Evolutionary conservation across 2,329 filamentous ascomycete species (phyloP).

Genomic region (Talaromyces sp.): DNA sequence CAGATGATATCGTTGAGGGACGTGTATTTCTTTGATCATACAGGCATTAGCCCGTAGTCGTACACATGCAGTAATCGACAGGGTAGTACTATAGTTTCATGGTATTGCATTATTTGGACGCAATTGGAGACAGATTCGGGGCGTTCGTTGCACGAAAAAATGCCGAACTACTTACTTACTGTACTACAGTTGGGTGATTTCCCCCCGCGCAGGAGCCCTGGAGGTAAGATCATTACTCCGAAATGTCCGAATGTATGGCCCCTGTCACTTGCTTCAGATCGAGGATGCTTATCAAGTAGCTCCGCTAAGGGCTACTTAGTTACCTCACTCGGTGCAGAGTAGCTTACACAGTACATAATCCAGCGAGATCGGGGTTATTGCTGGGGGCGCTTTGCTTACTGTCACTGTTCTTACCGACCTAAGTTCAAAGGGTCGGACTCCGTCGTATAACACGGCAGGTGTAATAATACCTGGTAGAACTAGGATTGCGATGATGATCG

Average conservation of each 20-base stretch:
- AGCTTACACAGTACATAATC: too few relatives aligned
- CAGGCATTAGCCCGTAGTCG: not conserved
- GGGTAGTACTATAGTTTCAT: not conserved
- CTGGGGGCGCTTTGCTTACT: not conserved
- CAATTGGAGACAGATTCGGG: not conserved
- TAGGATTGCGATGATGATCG: not conserved
- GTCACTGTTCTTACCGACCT: not conserved
- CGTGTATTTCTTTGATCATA: not conserved
- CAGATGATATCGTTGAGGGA: not conserved
- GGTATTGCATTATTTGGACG: not conserved
- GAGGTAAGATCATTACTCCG: not conserved
- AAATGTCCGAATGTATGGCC: not conserved
- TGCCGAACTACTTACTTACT: too few relatives aligned
- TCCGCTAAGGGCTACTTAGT: not conserved
- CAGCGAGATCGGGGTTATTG: constrained; percentile 1
- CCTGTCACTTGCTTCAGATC: not conserved
- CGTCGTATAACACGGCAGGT: not conserved
- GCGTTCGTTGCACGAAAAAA: not conserved
- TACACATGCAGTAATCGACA: constrained; percentile 2
- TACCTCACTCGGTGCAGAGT: not conserved
- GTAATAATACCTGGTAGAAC: not conserved
- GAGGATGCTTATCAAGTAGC: constrained; percentile 5
- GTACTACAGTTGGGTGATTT: not conserved
- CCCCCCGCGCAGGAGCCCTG: not conserved
- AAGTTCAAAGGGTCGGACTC: not conserved